phyloP scores from a whole-genome alignment of 257 asterid genomes.

The Ballota nigra region DNA sequence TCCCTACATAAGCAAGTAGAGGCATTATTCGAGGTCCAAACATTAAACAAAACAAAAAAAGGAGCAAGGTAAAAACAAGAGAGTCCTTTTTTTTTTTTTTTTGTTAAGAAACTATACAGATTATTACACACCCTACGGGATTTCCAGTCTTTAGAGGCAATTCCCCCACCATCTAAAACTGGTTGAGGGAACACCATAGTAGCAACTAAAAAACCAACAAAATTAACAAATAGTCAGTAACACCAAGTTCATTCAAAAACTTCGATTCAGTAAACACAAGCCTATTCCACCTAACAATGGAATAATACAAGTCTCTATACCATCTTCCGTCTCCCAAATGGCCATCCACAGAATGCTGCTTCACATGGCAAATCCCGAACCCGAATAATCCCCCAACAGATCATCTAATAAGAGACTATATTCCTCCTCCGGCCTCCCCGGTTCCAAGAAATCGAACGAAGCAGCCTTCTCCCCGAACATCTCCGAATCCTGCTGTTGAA shows the following conservation, averaged over 20 bases:
- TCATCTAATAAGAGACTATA: slow-evolving; percentile 37
- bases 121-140: too few species aligned
- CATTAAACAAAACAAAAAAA: background rate
- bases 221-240: too few species aligned
- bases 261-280: background rate
- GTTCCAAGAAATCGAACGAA: slow-evolving; percentile 51
- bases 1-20: too few species aligned
- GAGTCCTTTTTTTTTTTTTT: too few species aligned
- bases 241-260: background rate
- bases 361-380: background rate
- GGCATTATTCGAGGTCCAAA: too few species aligned
- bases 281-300: background rate
- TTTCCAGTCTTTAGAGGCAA: too few species aligned
- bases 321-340: background rate
- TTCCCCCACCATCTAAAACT: too few species aligned
- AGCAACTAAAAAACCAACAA: too few species aligned
- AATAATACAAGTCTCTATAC: background rate
- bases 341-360: background rate
- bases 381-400: slow-evolving; percentile 26
- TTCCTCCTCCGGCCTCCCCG: slow-evolving; percentile 68
- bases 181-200: too few species aligned
- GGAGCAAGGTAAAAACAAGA: too few species aligned
- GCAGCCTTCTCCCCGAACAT: background rate
- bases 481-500: slow-evolving; percentile 6
- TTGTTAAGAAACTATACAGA: too few species aligned